Evolutionary conservation across 441 rosid species (phyloP).

Genomic region (Pelargonium citronellum): DNA sequence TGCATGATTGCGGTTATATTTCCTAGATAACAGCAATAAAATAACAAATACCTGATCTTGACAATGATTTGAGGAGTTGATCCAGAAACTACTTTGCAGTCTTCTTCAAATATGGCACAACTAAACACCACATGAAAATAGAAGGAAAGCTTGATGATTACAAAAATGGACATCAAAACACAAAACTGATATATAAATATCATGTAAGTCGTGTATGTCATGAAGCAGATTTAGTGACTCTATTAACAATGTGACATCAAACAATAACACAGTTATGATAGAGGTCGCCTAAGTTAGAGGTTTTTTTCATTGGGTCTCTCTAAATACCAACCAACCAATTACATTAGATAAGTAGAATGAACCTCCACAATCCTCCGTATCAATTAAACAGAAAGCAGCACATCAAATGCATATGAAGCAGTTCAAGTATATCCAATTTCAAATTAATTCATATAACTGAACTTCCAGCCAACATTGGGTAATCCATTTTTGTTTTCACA

Average conservation of each 20-base stretch:
- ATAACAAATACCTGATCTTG: conserved; percentile 63
- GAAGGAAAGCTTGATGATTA: background rate
- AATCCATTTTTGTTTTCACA: too few species aligned
- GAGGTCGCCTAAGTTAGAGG: background rate
- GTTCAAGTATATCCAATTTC: background rate
- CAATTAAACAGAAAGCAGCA: background rate
- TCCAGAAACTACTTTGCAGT: conserved; percentile 58
- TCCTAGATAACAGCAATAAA: background rate
- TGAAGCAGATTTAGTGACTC: background rate
- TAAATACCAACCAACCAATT: background rate
- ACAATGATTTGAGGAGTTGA: conserved; percentile 60
- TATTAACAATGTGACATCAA: background rate
- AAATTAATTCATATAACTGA: background rate
- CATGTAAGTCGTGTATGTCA: background rate
- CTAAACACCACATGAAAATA: conserved; percentile 34
- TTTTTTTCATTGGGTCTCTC: background rate
- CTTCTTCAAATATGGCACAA: conserved; percentile 83
- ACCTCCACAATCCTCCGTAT: background rate
- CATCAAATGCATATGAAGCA: background rate
- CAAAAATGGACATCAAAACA: background rate
- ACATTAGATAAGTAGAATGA: background rate
- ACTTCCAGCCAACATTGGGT: too few species aligned
- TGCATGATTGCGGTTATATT: background rate
- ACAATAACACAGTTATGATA: background rate
- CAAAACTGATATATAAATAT: background rate